Conservation (phyloP, 495 filamentous ascomycete genomes). For the Penicillium turbatum region DNA sequence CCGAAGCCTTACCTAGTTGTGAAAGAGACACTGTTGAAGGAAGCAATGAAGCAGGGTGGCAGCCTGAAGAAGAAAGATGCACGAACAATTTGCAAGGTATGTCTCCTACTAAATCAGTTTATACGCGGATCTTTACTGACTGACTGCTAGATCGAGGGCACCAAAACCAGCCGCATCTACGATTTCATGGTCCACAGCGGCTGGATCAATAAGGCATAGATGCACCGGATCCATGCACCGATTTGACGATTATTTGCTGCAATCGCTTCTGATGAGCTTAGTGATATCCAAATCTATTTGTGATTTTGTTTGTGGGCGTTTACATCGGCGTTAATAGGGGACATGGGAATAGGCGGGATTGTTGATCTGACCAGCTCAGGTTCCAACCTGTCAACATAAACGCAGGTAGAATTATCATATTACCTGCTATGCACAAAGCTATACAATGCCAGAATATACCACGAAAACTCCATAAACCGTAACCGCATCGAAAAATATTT, state of each 20-base stretch:
- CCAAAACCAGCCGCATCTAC: constrained; percentile 68
- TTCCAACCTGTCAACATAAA: not conserved
- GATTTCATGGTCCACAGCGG: constrained; percentile 93
- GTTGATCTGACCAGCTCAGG: constrained; percentile 7
- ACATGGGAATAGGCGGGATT: not conserved
- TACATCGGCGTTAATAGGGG: constrained; percentile 16
- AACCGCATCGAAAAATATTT: not conserved
- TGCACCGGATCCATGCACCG: not conserved
- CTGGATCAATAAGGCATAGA: constrained; percentile 74
- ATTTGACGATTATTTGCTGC: not conserved
- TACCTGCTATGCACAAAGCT: not conserved
- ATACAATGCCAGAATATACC: not conserved
- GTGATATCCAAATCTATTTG: constrained; percentile 20
- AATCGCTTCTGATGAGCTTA: constrained; percentile 3
- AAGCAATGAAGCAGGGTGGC: constrained; percentile 83
- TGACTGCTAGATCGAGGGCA: constrained; percentile 53
- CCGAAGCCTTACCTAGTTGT: constrained; percentile 94
- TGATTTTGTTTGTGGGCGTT: constrained; percentile 15
- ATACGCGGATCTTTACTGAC: constrained; percentile 6
- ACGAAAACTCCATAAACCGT: too few species aligned
- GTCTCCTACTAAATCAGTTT: constrained; percentile 8
- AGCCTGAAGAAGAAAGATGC: constrained; percentile 87
- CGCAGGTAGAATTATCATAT: not conserved
- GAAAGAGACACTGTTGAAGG: constrained; percentile 82
- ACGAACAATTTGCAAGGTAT: constrained; percentile 61